Evolutionary conservation across 2,329 filamentous ascomycete species (phyloP).

Genomic region (Parastagonospora avenae): DNA sequence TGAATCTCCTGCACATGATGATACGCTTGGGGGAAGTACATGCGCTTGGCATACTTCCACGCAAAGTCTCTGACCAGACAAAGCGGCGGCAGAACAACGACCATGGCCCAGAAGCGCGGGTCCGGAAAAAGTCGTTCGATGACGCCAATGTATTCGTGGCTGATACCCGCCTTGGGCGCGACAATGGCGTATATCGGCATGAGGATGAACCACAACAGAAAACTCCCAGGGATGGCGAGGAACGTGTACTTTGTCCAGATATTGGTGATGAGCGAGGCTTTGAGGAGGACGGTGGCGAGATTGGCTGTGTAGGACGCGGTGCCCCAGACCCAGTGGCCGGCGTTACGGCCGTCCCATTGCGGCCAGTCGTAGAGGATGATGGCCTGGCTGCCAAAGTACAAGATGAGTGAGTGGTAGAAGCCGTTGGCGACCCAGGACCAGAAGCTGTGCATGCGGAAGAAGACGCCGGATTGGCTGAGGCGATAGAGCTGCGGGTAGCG

Average conservation of each 20-base stretch:
- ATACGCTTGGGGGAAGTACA: slow-evolving; percentile 95
- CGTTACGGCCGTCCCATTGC: slow-evolving; percentile 76
- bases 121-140: slow-evolving; percentile 80
- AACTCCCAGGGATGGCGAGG: slow-evolving; percentile 90
- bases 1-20: slow-evolving; percentile 99
- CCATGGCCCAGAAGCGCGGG: slow-evolving; percentile 90
- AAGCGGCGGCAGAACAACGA: slow-evolving; percentile 75
- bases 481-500: slow-evolving; percentile 95
- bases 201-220: slow-evolving; percentile 90
- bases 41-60: slow-evolving; percentile 97
- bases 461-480: slow-evolving; percentile 88
- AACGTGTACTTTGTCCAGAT: slow-evolving; percentile 99
- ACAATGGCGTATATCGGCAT: slow-evolving; percentile 85
- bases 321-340: slow-evolving; percentile 98
- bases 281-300: slow-evolving; percentile 90
- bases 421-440: slow-evolving; percentile 91
- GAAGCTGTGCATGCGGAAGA: slow-evolving; percentile 93
- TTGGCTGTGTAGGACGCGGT: slow-evolving; percentile 92
- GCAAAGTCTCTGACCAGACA: slow-evolving; percentile 88
- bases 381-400: slow-evolving; percentile 83
- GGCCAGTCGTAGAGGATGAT: slow-evolving; percentile 84
- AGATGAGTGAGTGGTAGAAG: slow-evolving; percentile 90
- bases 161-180: slow-evolving; percentile 81
- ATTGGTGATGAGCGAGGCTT: slow-evolving; percentile 92
- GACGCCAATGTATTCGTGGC: slow-evolving; percentile 82